Evolutionary conservation across 2,329 filamentous ascomycete genomes (phyloP), one percentile per base, ranked within the genome.

Genomic region (Xylaria hypoxylon): DNA sequence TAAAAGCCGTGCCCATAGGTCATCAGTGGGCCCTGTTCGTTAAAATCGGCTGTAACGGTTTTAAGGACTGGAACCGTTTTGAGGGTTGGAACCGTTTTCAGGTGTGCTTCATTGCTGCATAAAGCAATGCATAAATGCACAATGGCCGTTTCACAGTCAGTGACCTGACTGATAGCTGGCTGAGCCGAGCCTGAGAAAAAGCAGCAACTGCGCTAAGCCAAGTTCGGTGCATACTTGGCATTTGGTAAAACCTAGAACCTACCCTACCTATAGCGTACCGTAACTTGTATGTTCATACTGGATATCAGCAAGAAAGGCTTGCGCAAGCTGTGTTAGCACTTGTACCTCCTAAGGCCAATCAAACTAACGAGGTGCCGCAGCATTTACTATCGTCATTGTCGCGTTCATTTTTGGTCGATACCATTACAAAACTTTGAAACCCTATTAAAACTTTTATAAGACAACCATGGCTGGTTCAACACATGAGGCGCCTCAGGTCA

Each of bases 381-480:
- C 42, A 35, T 33, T 22, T 31, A 42, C 33, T 6, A 31, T 44
- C 17, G 6, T 48, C 33, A 33, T 50, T 22, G 2, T 28, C 59
- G 3, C 17, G 19, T 19, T 22, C 11, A 19, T n/a, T 26, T 51
- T 50, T 50, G n/a, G 24, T 28, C 10, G 26, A 53, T 57, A 45
- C 24, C 40, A 7, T 28, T 51, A 44, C 11, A 28, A 13, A 45
- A 31, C 45, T 26, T 42, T 44, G n/a, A 44, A 52, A 24, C 42
- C 51, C 33, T 53, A 33, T 40, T 5, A 45, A 33, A 15, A 28
- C 19, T 48, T 15, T 28, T 17, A 44, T 42, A 62, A 59, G 50
- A 62, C 19, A 44, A 60, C 38, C 59, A 65, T 68, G 60, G 62
- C 68, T 45, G 61, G 63, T 62, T 78, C 80, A 76, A 76, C 78